Percentiles rank a stretch among this genome's conserved stretches.
phyloP scores from a whole-genome alignment of 257 asterid species.

The Petunia secreta region DNA sequence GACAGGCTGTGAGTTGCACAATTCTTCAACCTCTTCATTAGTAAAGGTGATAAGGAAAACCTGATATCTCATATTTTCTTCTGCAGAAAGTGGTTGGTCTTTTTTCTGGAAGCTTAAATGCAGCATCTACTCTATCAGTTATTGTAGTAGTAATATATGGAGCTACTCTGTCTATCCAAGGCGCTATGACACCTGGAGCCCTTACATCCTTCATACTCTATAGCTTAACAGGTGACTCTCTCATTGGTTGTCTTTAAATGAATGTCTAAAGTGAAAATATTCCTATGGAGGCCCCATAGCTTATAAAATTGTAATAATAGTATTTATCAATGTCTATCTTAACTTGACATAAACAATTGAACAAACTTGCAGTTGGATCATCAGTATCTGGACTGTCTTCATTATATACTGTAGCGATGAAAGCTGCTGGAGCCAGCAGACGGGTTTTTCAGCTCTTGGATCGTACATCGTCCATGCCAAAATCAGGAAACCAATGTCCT shows the following conservation, averaged over 20 bases:
- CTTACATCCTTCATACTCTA: constrained; percentile 88
- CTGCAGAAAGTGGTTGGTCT: constrained; percentile 70
- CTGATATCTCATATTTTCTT: constrained; percentile 31
- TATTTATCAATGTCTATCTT: constrained; percentile 15
- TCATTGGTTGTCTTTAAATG: constrained; percentile 1
- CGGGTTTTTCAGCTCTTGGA: constrained; percentile 84
- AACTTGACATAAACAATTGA: constrained; percentile 20
- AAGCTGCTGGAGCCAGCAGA: constrained; percentile 96
- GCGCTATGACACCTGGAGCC: constrained; percentile 79
- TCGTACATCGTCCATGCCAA: constrained; percentile 70
- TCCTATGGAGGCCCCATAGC: not conserved
- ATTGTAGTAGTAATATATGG: constrained; percentile 80
- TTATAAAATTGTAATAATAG: constrained; percentile 14
- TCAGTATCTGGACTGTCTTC: constrained; percentile 72
- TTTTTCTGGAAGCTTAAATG: constrained; percentile 76
- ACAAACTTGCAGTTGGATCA: constrained; percentile 66
- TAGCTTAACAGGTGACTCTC: constrained; percentile 70
- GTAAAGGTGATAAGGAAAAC: constrained; percentile 18
- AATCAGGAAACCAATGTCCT: constrained; percentile 71
- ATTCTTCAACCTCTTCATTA: constrained; percentile 22
- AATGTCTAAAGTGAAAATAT: not conserved
- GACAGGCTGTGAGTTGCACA: constrained; percentile 72
- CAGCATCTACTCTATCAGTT: constrained; percentile 82
- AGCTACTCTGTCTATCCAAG: constrained; percentile 74
- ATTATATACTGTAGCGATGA: constrained; percentile 73